Base-by-base conservation (phyloP, 345 rosid genomes). In the Hirschfeldia incana region DNA sequence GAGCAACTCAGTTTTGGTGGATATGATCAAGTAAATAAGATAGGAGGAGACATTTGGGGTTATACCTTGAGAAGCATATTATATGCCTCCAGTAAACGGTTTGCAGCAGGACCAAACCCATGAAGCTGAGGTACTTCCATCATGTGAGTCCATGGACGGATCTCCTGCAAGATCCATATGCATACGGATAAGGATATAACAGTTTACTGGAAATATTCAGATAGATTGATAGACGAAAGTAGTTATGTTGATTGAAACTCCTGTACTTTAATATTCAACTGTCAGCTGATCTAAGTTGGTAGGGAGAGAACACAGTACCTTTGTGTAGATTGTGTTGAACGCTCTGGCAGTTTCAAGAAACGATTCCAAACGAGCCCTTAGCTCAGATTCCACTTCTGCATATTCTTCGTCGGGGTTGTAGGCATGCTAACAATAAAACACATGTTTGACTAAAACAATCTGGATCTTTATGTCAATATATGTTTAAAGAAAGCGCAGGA, bases 121-220 rank as follows among this genome's bases (percentile, higher is more conserved):
- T 96, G 98, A 82, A 93, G 98, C 72, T 96, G 99, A 44, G 97
- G 99, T 69, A 93, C 98, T 85, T 96, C 99, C 97, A 96, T 96
- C 98, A 93, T 96, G 78, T 96, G 98, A 6, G 97, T 95, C 99
- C 99, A 95, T 29, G 97, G 99, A 29, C 98, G 97, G 72, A 95
- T 91, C 86, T 95, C 97, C 97, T 91, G 72, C 37, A 77, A 75
- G 65, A 67, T 57, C 8, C 11, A 28, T 44, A 11, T 21, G 15
- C 55, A 73, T 26, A 66, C 53, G 4, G 13, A 8, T 37, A 5
- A 36, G 11, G 44, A 37, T 37, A 37, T 8, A 37, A 37, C 39
- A 36, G 3, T 37, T 21, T 21, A 21, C 21, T 21, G 21, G 21
- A 21, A 21, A 21, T 21, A 21, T 21, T 34, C 37, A 34, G 6